Percentiles rank a stretch among this genome's conserved stretches.
Evolutionary conservation across 805 yeast species (phyloP).

Genomic region (Ascoidea rubescens): DNA sequence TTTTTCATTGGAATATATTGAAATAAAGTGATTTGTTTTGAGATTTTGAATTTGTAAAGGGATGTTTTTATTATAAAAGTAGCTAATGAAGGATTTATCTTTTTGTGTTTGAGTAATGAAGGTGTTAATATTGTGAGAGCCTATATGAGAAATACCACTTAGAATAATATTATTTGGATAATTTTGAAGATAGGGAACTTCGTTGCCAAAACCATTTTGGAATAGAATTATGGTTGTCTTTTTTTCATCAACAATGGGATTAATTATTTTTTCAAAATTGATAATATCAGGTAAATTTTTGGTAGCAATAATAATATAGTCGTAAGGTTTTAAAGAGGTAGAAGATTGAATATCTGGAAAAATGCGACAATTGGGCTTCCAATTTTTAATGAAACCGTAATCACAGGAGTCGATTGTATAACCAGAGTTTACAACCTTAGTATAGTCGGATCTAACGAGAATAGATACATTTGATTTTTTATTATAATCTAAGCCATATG

Average conservation of each 20-base stretch:
- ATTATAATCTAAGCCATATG: constrained; percentile 39
- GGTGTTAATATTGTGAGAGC: constrained; percentile 35
- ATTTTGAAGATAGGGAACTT: constrained; percentile 31
- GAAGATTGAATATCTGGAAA: constrained; percentile 26
- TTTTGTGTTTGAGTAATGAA: constrained; percentile 30
- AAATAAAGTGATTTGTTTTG: not conserved
- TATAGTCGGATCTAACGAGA: constrained; percentile 49
- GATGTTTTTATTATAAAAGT: constrained; percentile 26
- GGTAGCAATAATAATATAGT: constrained; percentile 45
- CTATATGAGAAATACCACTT: constrained; percentile 51
- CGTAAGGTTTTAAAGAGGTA: constrained; percentile 24
- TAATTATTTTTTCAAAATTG: constrained; percentile 34
- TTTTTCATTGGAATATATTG: constrained; percentile 28
- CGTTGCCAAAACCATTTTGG: constrained; percentile 55
- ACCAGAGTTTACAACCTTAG: constrained; percentile 31
- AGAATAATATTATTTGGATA: constrained; percentile 38
- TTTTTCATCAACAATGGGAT: constrained; percentile 30
- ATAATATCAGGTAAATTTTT: constrained; percentile 56
- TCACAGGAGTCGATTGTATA: constrained; percentile 42
- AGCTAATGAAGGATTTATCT: constrained; percentile 33
- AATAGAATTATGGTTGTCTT: constrained; percentile 36
- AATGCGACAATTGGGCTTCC: constrained; percentile 29
- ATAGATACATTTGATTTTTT: constrained; percentile 37
- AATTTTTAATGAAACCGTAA: constrained; percentile 36
- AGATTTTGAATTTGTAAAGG: constrained; percentile 14